Percentiles rank a stretch among this genome's conserved stretches.
phyloP scores from a whole-genome alignment of 768 basidiomycete species.

The Auricularia sp. region DNA sequence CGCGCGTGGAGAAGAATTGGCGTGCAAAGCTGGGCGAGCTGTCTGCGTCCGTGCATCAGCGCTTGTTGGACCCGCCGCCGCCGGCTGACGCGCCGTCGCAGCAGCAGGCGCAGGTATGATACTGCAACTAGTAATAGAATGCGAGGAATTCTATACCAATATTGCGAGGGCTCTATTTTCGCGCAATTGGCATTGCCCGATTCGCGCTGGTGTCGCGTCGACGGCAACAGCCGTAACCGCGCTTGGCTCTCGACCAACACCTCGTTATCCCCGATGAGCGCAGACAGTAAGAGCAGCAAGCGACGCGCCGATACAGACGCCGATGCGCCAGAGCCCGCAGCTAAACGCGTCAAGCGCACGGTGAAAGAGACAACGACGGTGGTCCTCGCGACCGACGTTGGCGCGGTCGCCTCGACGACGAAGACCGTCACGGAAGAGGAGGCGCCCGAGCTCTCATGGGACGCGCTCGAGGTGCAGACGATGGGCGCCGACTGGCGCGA shows the following conservation, averaged over 20 bases:
- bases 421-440: not conserved
- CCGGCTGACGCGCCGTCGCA: not conserved
- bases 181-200: not conserved
- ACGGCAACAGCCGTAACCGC: not conserved
- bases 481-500: constrained; percentile 5
- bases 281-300: not conserved
- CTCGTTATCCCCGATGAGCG: not conserved
- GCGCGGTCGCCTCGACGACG: not conserved
- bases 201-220: not conserved
- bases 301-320: not conserved
- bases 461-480: constrained; percentile 2
- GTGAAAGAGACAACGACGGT: not conserved
- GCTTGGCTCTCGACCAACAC: not conserved
- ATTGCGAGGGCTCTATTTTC: not conserved
- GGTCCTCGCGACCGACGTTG: not conserved
- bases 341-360: not conserved
- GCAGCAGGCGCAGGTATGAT: not conserved
- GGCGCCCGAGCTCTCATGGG: not conserved
- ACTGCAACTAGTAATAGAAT: not conserved
- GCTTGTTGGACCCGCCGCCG: not conserved
- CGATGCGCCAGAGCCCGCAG: not conserved
- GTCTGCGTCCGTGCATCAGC: not conserved
- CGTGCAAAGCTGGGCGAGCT: not conserved
- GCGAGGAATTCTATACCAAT: too few species aligned
- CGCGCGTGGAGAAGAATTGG: not conserved